Evolutionary conservation across 768 basidiomycete species (phyloP).

Genomic region (Obba rivulosa): DNA sequence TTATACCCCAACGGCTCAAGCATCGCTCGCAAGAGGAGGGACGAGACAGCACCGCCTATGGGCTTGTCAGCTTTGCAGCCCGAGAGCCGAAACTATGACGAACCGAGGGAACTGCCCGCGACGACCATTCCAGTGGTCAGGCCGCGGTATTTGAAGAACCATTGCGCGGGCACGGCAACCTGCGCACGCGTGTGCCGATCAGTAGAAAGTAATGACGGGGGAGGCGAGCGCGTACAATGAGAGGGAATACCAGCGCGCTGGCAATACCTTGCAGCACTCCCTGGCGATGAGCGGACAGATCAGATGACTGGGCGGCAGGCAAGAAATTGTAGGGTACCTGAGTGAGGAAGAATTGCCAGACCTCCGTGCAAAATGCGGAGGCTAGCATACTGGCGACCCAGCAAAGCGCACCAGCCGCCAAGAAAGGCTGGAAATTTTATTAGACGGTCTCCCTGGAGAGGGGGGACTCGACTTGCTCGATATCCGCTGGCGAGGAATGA

Average conservation of each 20-base stretch:
- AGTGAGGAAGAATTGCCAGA: conserved; percentile 20
- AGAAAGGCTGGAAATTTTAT: neutral
- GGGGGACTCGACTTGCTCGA: conserved; percentile 4
- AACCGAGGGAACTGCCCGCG: conserved; percentile 21
- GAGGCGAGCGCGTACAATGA: conserved; percentile 8
- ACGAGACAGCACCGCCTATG: conserved; percentile 18
- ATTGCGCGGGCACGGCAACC: conserved; percentile 24
- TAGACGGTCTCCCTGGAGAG: neutral
- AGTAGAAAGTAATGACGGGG: neutral
- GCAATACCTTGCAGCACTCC: conserved; percentile 15
- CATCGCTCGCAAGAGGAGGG: conserved; percentile 16
- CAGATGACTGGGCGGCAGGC: neutral
- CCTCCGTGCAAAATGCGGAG: conserved; percentile 14
- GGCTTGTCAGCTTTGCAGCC: neutral
- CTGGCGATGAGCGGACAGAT: conserved; percentile 1
- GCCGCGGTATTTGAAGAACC: conserved; percentile 25
- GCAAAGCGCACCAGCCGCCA: conserved; percentile 14
- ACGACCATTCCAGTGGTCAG: conserved; percentile 30
- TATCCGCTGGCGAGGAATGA: conserved; percentile 8
- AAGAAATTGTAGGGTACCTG: conserved; percentile 6
- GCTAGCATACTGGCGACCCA: conserved; percentile 21
- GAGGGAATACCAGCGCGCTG: conserved; percentile 13
- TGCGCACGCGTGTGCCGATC: neutral
- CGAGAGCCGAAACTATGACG: neutral
- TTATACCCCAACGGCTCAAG: conserved; percentile 12